Evolutionary conservation across 352 stramenopile species (phyloP).

Genomic region (Globisporangium spiculum): DNA sequence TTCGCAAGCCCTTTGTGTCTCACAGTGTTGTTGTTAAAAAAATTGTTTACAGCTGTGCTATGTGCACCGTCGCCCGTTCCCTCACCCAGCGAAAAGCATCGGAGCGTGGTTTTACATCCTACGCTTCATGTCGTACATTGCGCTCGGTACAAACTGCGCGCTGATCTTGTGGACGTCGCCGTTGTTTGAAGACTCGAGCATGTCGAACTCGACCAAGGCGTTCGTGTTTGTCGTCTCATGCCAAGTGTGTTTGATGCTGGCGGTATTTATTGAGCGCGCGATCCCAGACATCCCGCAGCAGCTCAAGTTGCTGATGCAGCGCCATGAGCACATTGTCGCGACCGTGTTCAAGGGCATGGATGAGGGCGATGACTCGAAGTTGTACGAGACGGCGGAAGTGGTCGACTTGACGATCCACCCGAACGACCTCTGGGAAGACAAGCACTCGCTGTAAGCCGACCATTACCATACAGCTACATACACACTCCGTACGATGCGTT

Average conservation of each 20-base stretch:
- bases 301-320: constrained; percentile 51
- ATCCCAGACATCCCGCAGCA: constrained; percentile 61
- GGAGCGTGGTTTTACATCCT: constrained; percentile 91
- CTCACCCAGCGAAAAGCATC: constrained; percentile 82
- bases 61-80: constrained; percentile 74
- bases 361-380: constrained; percentile 59
- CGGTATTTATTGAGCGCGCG: constrained; percentile 52
- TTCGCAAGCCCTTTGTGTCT: not conserved
- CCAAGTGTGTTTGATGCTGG: constrained; percentile 67
- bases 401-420: constrained; percentile 74
- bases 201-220: constrained; percentile 40
- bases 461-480: not conserved
- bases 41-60: constrained; percentile 49
- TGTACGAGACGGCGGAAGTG: constrained; percentile 70
- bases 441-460: constrained; percentile 11
- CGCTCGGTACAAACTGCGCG: constrained; percentile 73
- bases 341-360: constrained; percentile 74
- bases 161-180: constrained; percentile 84
- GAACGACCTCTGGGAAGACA: constrained; percentile 69
- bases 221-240: constrained; percentile 73
- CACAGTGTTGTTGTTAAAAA: not conserved
- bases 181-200: constrained; percentile 42
- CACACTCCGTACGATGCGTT: not conserved
- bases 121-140: constrained; percentile 77
- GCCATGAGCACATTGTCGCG: constrained; percentile 72